Conservation (phyloP, 2,329 filamentous ascomycete species). For the Ambrosiella cleistominuta region DNA sequence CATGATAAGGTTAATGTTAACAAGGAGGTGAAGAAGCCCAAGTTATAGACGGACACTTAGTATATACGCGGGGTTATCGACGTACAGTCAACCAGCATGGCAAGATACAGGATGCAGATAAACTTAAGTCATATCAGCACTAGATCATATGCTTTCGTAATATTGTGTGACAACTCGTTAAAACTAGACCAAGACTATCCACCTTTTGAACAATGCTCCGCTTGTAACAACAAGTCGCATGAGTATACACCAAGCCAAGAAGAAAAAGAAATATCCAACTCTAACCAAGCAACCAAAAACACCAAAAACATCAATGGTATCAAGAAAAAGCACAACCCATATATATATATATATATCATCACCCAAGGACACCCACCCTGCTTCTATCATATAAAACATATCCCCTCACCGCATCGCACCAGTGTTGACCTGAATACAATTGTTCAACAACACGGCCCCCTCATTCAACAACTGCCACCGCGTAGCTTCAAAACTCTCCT, state of each 20-base stretch:
- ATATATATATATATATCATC: background rate
- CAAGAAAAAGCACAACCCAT: background rate
- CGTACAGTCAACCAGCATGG: too few relatives aligned
- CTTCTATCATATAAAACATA: background rate
- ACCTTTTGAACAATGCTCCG: slow-evolving; percentile 1
- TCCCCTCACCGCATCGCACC: slow-evolving; percentile 13
- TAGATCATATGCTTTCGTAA: background rate
- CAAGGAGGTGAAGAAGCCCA: background rate
- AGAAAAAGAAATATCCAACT: background rate
- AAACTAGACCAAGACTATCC: background rate
- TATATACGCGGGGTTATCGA: slow-evolving; percentile 22
- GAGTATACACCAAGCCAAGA: background rate
- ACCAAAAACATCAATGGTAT: background rate
- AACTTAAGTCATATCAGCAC: background rate
- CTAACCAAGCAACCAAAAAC: background rate
- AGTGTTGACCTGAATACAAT: slow-evolving; percentile 50
- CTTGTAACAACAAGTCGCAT: background rate
- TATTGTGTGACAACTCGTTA: background rate
- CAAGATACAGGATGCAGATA: background rate
- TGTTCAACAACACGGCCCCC: slow-evolving; percentile 60
- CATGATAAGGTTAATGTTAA: slow-evolving; percentile 50
- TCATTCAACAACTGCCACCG: slow-evolving; percentile 87
- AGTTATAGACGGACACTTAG: slow-evolving; percentile 41
- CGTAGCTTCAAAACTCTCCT: slow-evolving; percentile 63
- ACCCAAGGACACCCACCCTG: background rate